A percentile compares a stretch with the other conserved stretches of the same genome.
These are phyloP conservation scores for Fusarium newnesense DNA, from an alignment of 2,329 filamentous ascomycete species.

Conservation along the genomic window DNA sequence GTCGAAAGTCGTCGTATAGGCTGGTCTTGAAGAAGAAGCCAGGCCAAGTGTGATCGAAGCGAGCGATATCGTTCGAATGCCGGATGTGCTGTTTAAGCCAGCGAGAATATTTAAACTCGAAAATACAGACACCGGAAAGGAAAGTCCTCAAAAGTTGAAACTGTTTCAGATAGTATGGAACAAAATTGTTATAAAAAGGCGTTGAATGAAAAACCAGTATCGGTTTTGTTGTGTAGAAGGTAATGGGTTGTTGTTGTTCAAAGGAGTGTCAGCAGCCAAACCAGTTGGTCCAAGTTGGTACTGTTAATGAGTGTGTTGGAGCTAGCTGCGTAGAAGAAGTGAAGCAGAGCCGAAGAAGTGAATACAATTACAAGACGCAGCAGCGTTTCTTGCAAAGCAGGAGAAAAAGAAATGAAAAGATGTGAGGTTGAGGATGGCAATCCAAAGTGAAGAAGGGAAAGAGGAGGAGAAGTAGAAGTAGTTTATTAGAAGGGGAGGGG, in stretches of 20 bases:
- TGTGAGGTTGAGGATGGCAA: constrained; percentile 36
- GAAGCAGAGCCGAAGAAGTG: constrained; percentile 48
- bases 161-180: constrained; percentile 17
- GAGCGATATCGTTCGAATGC: constrained; percentile 33
- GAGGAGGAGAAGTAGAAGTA: constrained; percentile 41
- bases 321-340: constrained; percentile 49
- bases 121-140: constrained; percentile 38
- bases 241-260: constrained; percentile 37
- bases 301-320: constrained; percentile 47
- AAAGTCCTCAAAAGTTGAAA: constrained; percentile 7
- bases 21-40: constrained; percentile 10
- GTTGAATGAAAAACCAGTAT: constrained; percentile 25
- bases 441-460: constrained; percentile 36
- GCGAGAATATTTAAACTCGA: constrained; percentile 43
- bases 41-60: constrained; percentile 30
- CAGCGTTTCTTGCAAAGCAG: constrained; percentile 42
- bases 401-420: constrained; percentile 40
- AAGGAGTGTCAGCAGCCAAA: constrained; percentile 69
- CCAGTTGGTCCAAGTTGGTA: constrained; percentile 60
- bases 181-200: constrained; percentile 9
- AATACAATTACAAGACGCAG: constrained; percentile 42
- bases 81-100: constrained; percentile 38
- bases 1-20: constrained; percentile 34
- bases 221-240: constrained; percentile 25
- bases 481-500: constrained; percentile 43